Evolutionary conservation across 176 grass and related monocot genomes (phyloP).

Genomic region (Lolium rigidum): DNA sequence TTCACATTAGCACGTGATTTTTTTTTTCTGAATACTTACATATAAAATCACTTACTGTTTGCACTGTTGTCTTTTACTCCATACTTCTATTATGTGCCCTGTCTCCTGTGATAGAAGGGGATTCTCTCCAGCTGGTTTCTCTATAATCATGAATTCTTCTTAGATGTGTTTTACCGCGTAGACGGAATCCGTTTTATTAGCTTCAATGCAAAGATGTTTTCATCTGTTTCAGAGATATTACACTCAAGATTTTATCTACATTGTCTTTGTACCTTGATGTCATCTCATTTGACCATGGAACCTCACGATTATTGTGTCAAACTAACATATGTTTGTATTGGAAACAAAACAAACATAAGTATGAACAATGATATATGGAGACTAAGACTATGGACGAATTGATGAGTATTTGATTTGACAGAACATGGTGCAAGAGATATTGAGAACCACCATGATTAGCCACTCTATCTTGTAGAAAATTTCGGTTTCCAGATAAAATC

Average conservation of each 20-base stretch:
- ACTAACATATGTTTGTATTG: conserved; percentile 31
- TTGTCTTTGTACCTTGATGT: conserved; percentile 32
- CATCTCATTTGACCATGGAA: conserved; percentile 44
- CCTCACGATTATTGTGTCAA: background rate
- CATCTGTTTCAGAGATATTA: conserved; percentile 42
- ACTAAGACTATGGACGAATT: conserved; percentile 20
- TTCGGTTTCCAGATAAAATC: conserved; percentile 2
- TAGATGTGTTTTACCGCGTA: conserved; percentile 21
- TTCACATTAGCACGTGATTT: background rate
- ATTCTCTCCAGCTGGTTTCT: conserved; percentile 25
- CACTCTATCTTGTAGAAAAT: conserved; percentile 26
- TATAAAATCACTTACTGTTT: background rate
- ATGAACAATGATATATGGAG: conserved; percentile 2
- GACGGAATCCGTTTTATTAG: background rate
- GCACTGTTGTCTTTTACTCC: conserved; percentile 12
- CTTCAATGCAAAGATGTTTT: conserved; percentile 37
- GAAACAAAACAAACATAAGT: conserved; percentile 21
- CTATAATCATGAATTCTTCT: conserved; percentile 21
- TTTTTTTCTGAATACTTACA: conserved; percentile 13
- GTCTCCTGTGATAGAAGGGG: conserved; percentile 2
- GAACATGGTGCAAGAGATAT: background rate
- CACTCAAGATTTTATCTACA: conserved; percentile 20
- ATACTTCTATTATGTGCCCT: background rate
- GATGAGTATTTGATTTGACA: conserved; percentile 19
- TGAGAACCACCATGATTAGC: background rate